phyloP scores from a whole-genome alignment of 2,329 filamentous ascomycete genomes.

The Clarireedia homoeocarpa region DNA sequence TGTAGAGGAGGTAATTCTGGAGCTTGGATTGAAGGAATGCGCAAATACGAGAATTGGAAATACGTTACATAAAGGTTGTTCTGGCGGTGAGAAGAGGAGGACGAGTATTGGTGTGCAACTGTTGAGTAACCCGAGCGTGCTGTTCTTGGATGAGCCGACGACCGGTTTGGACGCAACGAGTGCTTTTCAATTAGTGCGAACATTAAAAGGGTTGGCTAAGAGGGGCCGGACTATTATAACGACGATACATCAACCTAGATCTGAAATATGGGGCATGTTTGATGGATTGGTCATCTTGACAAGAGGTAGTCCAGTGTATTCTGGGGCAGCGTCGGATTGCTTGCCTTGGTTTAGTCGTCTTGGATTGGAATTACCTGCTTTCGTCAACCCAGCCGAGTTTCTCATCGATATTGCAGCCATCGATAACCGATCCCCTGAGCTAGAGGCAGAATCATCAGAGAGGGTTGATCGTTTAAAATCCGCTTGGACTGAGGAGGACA shows the following conservation, averaged over 20 bases:
- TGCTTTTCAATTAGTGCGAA: constrained; percentile 65
- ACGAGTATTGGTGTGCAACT: constrained; percentile 73
- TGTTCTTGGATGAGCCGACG: constrained; percentile 74
- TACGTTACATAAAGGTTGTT: constrained; percentile 64
- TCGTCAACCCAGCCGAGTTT: constrained; percentile 73
- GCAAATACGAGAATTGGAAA: constrained; percentile 68
- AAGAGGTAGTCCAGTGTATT: constrained; percentile 60
- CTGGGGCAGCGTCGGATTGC: constrained; percentile 49
- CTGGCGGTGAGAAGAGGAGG: constrained; percentile 69
- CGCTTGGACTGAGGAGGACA: constrained; percentile 45
- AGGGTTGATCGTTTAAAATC: constrained; percentile 54
- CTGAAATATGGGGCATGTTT: constrained; percentile 72
- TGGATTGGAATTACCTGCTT: constrained; percentile 56
- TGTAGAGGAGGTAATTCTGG: constrained; percentile 69
- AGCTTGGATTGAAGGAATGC: constrained; percentile 69
- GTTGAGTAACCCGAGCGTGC: constrained; percentile 67
- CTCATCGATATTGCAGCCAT: constrained; percentile 68
- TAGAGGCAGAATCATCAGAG: constrained; percentile 50
- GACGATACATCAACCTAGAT: constrained; percentile 70
- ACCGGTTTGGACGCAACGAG: constrained; percentile 72
- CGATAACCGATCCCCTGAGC: constrained; percentile 60
- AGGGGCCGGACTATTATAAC: constrained; percentile 65
- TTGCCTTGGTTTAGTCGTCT: constrained; percentile 55
- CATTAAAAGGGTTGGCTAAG: constrained; percentile 57
- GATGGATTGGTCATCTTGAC: constrained; percentile 64